A percentile compares a stretch with the other conserved stretches of the same genome.
phyloP scores from a whole-genome alignment of 305 asterid genomes.

The Withania somnifera region DNA sequence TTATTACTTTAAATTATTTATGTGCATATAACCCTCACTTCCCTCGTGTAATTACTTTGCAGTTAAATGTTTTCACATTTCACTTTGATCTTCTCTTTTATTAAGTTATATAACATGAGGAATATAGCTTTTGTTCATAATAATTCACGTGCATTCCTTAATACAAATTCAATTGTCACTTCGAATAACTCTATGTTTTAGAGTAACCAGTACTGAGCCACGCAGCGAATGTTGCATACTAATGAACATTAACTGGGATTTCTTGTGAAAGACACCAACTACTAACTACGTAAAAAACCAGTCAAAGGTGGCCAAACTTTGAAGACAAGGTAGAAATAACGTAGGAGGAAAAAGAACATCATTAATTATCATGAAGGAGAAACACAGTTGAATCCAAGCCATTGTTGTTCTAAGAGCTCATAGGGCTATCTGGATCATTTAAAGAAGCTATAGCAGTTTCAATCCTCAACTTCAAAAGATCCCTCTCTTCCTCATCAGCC shows the following conservation, averaged over 20 bases:
- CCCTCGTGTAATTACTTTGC: not conserved
- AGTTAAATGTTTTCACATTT: not conserved
- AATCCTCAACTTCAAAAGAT: slow-evolving; percentile 35
- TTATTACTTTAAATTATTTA: no score
- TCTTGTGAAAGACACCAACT: not conserved
- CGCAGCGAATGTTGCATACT: not conserved
- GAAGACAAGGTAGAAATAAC: not conserved
- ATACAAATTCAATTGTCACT: not conserved
- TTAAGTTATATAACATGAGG: not conserved
- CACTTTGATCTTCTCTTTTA: not conserved
- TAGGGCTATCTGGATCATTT: slow-evolving; percentile 41
- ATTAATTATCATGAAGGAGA: not conserved
- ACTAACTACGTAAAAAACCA: not conserved
- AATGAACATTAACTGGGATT: not conserved
- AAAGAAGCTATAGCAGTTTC: slow-evolving; percentile 55
- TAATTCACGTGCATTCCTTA: not conserved
- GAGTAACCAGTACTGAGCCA: not conserved
- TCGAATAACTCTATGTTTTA: not conserved
- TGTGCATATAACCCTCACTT: no score
- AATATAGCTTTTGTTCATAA: not conserved
- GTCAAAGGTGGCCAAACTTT: not conserved
- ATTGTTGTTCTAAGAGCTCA: slow-evolving; percentile 21
- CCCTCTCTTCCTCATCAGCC: slow-evolving; percentile 57
- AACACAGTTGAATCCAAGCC: not conserved
- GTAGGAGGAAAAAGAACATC: not conserved